Percentiles rank a stretch among this genome's conserved stretches.
Evolutionary conservation across 2,329 filamentous ascomycete genomes (phyloP).

Genomic region (Phyllosticta paracitricarpa): DNA sequence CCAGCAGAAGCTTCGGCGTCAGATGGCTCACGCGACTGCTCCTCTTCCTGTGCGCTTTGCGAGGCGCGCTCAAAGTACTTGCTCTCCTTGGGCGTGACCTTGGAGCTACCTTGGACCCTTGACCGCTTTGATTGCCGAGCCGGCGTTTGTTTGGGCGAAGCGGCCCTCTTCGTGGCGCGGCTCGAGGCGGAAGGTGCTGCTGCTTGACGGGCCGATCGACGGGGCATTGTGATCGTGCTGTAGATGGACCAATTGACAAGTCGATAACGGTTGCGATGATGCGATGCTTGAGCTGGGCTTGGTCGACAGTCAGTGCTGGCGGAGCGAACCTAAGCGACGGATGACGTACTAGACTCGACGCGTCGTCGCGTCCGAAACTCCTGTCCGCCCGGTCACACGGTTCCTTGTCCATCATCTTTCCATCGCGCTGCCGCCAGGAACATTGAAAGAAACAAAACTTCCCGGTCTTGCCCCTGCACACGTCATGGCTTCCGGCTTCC

Average conservation of each 20-base stretch:
- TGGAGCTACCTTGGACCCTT: constrained; percentile 12
- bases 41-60: constrained; percentile 17
- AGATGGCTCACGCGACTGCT: constrained; percentile 14
- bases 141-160: constrained; percentile 20
- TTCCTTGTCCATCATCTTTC: background rate
- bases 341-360: constrained; percentile 9
- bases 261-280: background rate
- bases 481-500: constrained; percentile 26
- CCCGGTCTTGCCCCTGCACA: background rate
- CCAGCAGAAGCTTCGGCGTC: constrained; percentile 26
- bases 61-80: constrained; percentile 26
- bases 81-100: constrained; percentile 20
- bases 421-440: background rate
- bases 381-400: background rate
- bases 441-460: background rate
- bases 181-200: constrained; percentile 12
- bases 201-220: constrained; percentile 17
- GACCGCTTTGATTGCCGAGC: constrained; percentile 26
- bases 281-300: constrained; percentile 2
- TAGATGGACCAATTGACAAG: background rate
- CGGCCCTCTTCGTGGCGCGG: constrained; percentile 25
- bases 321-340: constrained; percentile 1
- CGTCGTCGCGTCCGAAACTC: constrained; percentile 6
- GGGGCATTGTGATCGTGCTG: constrained; percentile 18
- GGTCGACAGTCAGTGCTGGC: background rate